Percentiles rank a stretch among this genome's conserved stretches.
Evolutionary conservation across 768 basidiomycete genomes (phyloP).

Genomic region (Rossbeevera mucosa): DNA sequence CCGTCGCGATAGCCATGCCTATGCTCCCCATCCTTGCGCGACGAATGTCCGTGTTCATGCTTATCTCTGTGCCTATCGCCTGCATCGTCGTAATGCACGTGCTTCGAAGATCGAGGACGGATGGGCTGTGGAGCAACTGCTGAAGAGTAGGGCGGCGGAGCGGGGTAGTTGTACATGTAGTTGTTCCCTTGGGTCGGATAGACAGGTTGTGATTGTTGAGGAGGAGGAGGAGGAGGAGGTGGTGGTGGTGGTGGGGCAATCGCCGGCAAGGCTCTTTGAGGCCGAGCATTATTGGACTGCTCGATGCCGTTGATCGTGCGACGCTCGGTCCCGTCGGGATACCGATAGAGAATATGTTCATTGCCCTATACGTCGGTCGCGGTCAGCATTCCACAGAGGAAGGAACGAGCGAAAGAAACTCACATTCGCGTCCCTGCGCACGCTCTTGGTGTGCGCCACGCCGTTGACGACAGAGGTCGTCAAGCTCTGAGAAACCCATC

Average conservation of each 20-base stretch:
- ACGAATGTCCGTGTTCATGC: slow-evolving; percentile 9
- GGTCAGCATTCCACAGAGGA: not conserved
- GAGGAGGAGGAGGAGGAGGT: not conserved
- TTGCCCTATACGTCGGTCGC: slow-evolving; percentile 52
- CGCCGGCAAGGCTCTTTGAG: slow-evolving; percentile 11
- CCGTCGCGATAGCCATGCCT: slow-evolving; percentile 4
- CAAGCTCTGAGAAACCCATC: slow-evolving; percentile 54
- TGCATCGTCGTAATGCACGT: slow-evolving; percentile 8
- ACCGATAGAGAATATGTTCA: slow-evolving; percentile 62
- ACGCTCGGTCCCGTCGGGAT: slow-evolving; percentile 62
- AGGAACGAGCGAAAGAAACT: slow-evolving; percentile 19
- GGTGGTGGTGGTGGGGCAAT: not conserved
- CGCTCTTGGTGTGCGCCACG: slow-evolving; percentile 54
- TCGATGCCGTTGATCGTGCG: slow-evolving; percentile 66
- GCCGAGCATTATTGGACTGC: slow-evolving; percentile 23
- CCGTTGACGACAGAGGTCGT: slow-evolving; percentile 61
- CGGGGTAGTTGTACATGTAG: not conserved
- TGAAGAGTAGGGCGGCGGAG: slow-evolving; percentile 24
- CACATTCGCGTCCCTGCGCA: slow-evolving; percentile 55
- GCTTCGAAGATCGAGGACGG: slow-evolving; percentile 19
- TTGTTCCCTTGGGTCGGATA: not conserved
- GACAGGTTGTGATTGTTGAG: not conserved
- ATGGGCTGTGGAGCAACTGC: slow-evolving; percentile 6
- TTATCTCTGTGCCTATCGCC: slow-evolving; percentile 15
- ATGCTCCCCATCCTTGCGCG: slow-evolving; percentile 5